phyloP scores from a whole-genome alignment of 768 basidiomycete species.

The Amanita subjunquillea region DNA sequence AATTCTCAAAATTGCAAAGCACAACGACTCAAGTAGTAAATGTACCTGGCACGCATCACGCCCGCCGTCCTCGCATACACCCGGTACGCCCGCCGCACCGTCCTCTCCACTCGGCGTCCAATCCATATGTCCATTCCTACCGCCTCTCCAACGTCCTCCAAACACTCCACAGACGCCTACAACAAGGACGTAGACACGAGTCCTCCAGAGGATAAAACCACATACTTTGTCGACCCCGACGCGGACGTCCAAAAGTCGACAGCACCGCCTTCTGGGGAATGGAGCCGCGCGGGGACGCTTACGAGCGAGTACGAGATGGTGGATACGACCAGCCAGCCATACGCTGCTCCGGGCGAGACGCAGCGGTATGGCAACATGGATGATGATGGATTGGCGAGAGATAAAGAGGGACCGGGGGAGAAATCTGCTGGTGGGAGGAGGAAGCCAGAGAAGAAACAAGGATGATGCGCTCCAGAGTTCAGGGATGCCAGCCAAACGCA shows the following conservation, averaged over 20 bases:
- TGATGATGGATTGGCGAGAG: conserved; percentile 14
- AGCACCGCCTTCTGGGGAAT: conserved; percentile 36
- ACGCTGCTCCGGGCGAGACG: conserved; percentile 19
- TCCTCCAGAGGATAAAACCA: conserved; percentile 26
- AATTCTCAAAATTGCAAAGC: not conserved
- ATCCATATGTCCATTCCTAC: not conserved
- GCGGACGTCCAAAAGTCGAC: conserved; percentile 38
- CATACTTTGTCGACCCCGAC: conserved; percentile 35
- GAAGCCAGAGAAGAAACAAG: not conserved
- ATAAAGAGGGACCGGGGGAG: conserved; percentile 12
- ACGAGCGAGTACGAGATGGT: conserved; percentile 24
- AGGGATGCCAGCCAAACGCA: no score
- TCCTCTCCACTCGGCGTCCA: not conserved
- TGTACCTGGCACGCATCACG: not conserved
- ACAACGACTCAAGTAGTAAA: not conserved
- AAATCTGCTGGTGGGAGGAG: not conserved
- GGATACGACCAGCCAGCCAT: conserved; percentile 21
- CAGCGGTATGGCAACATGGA: conserved; percentile 6
- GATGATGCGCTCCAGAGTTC: not conserved
- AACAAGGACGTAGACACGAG: conserved; percentile 36
- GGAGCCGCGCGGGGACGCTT: conserved; percentile 29
- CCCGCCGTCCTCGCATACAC: not conserved
- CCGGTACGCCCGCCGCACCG: not conserved
- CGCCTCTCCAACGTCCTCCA: not conserved
- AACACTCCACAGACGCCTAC: conserved; percentile 32